Evolutionary conservation across 2,329 filamentous ascomycete genomes (phyloP).

Genomic region (Penicillium sp.): DNA sequence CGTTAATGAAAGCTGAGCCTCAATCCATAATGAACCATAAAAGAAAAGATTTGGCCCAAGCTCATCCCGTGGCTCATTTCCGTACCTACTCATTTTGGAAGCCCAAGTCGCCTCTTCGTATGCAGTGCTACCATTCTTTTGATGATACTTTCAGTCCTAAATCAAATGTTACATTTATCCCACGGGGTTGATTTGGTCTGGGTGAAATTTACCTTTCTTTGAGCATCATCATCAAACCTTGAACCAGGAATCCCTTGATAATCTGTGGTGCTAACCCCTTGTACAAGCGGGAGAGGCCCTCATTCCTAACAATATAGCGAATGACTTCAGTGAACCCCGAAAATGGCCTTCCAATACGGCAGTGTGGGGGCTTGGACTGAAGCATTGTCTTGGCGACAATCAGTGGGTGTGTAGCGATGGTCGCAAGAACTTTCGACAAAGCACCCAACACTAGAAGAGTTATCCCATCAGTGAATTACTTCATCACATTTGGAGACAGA

Average conservation of each 20-base stretch:
- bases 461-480: background rate
- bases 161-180: background rate
- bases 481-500: background rate
- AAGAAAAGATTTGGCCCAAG: no score
- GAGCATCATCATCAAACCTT: conserved; percentile 15
- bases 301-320: conserved; percentile 9
- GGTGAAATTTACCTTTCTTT: conserved; percentile 12
- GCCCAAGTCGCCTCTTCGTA: background rate
- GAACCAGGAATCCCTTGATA: conserved; percentile 14
- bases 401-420: conserved; percentile 13
- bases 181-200: no score
- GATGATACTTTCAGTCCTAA: background rate
- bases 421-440: conserved; percentile 13
- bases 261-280: conserved; percentile 14
- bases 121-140: background rate
- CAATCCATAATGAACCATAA: no score
- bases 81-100: background rate
- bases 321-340: conserved; percentile 13
- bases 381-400: conserved; percentile 16
- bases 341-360: conserved; percentile 6
- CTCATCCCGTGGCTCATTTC: no score
- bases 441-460: conserved; percentile 7
- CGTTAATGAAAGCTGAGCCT: no score
- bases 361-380: conserved; percentile 8
- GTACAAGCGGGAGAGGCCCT: conserved; percentile 9